These are phyloP conservation scores for Cenchrus purpureus DNA, from an alignment of 176 grass and related monocot species.

Conservation along the genomic window DNA sequence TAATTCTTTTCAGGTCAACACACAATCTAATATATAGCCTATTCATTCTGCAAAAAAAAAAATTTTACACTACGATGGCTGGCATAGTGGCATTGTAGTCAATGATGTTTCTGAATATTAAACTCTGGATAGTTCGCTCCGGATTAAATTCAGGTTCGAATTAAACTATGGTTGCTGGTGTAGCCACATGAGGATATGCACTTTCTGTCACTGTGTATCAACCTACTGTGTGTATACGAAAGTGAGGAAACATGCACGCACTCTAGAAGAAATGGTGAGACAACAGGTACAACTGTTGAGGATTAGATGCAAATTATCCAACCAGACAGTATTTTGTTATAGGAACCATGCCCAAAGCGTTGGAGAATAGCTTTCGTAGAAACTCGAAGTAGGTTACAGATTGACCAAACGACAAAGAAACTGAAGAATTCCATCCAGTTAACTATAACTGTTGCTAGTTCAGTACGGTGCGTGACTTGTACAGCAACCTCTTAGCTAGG, in stretches of 20 bases:
- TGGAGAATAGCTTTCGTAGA: not conserved
- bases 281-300: not conserved
- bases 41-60: not conserved
- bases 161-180: not conserved
- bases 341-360: not conserved
- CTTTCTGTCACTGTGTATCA: not conserved
- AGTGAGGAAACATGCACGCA: not conserved
- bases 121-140: not conserved
- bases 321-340: not conserved
- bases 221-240: not conserved
- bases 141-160: not conserved
- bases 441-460: not conserved
- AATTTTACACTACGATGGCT: not conserved
- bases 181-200: not conserved
- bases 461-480: not conserved
- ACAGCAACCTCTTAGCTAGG: not conserved
- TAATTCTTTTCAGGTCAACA: not conserved
- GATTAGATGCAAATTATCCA: not conserved
- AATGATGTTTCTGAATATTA: not conserved
- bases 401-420: not conserved
- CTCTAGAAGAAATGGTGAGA: not conserved
- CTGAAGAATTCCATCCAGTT: not conserved
- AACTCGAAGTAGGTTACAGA: not conserved
- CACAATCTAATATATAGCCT: not conserved
- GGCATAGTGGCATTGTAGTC: not conserved